Evolutionary conservation across 768 basidiomycete species (phyloP).

Genomic region (Hypsizygus marmoreus): DNA sequence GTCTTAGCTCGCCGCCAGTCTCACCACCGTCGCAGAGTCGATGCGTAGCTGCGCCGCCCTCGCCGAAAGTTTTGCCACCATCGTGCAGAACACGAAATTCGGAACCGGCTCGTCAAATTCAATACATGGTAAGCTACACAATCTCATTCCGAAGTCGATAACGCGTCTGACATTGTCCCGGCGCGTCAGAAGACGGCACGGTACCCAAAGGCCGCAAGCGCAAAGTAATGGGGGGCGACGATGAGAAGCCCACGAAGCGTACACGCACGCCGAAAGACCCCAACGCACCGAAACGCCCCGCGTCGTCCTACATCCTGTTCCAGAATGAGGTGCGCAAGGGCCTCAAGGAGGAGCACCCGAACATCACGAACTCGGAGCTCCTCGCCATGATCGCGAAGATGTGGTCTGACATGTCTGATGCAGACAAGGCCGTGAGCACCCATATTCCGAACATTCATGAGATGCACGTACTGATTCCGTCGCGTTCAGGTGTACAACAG

Average conservation of each 20-base stretch:
- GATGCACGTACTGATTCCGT: slow-evolving; percentile 8
- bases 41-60: slow-evolving; percentile 64
- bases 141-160: slow-evolving; percentile 10
- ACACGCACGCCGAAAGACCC: slow-evolving; percentile 84
- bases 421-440: slow-evolving; percentile 72
- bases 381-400: slow-evolving; percentile 68
- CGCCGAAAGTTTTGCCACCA: slow-evolving; percentile 60
- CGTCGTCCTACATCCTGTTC: slow-evolving; percentile 91
- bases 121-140: too few species aligned
- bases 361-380: slow-evolving; percentile 70
- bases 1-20: slow-evolving; percentile 53
- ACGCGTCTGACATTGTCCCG: slow-evolving; percentile 19
- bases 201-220: slow-evolving; percentile 48
- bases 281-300: slow-evolving; percentile 91
- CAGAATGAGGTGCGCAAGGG: slow-evolving; percentile 87
- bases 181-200: slow-evolving; percentile 18
- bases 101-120: too few species aligned
- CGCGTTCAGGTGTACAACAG: slow-evolving; percentile 51
- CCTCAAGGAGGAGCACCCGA: slow-evolving; percentile 66
- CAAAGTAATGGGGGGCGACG: slow-evolving; percentile 48
- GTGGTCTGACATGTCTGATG: slow-evolving; percentile 70
- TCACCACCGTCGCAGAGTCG: slow-evolving; percentile 58
- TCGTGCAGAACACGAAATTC: slow-evolving; percentile 37
- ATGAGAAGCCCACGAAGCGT: slow-evolving; percentile 48
- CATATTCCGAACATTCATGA: slow-evolving; percentile 9